phyloP scores from a whole-genome alignment of 2,329 filamentous ascomycete species.

The Zasmidium citrigriseum region DNA sequence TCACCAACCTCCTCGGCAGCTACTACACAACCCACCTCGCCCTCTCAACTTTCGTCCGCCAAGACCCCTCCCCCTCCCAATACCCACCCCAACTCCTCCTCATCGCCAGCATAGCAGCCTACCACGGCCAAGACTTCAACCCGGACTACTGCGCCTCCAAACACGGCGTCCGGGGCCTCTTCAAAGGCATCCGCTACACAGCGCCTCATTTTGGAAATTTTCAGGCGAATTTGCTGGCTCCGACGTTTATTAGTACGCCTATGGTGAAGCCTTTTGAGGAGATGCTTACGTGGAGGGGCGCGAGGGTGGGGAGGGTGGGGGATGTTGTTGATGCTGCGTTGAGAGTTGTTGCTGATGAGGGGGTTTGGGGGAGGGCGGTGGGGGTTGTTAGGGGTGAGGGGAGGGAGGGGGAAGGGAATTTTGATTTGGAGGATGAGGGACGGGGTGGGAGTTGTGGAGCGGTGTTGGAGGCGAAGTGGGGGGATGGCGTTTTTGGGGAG shows the following conservation, averaged over 20 bases:
- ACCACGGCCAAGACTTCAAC: not conserved
- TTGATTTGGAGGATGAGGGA: not conserved
- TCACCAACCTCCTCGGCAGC: not conserved
- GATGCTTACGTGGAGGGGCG: not conserved
- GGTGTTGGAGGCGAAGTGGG: not conserved
- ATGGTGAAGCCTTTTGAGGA: not conserved
- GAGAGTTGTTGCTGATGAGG: not conserved
- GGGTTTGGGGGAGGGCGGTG: not conserved
- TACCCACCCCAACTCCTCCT: not conserved
- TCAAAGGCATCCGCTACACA: not conserved
- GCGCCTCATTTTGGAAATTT: not conserved
- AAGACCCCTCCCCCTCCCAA: not conserved
- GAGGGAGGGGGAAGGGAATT: not conserved
- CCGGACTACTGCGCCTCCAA: not conserved
- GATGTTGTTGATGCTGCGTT: not conserved
- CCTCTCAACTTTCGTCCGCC: not conserved
- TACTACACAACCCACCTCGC: not conserved
- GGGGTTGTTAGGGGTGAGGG: not conserved
- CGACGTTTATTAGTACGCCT: not conserved
- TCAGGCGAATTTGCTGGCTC: not conserved
- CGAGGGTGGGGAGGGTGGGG: not conserved
- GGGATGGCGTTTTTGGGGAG: not conserved
- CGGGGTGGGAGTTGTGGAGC: not conserved
- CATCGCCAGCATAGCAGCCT: not conserved
- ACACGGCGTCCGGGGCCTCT: not conserved